A percentile compares a stretch with the other conserved stretches of the same genome.
Conservation (phyloP, 2,329 filamentous ascomycete species). For the Torrubiellomyces zombiae region DNA sequence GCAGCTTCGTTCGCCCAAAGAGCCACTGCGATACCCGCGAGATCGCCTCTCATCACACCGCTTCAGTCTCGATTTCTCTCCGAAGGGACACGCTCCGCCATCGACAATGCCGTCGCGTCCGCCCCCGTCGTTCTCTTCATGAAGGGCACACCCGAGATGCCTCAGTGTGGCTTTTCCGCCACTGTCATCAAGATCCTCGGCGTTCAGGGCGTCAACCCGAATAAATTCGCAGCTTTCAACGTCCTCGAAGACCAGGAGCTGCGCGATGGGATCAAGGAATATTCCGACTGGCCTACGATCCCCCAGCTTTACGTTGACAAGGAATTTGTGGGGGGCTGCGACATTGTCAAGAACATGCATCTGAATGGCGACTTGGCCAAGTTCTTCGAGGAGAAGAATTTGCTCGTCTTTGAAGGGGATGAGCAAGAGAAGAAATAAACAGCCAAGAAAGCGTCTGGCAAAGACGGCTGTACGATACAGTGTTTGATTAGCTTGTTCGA, state of each 20-base stretch:
- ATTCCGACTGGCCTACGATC: conserved; percentile 97
- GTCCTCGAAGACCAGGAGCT: conserved; percentile 84
- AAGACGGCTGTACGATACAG: too few relatives aligned
- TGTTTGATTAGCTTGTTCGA: too few relatives aligned
- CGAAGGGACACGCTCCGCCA: conserved; percentile 60
- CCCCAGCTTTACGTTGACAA: conserved; percentile 90
- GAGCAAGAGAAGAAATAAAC: conserved; percentile 16
- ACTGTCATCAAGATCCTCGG: conserved; percentile 91
- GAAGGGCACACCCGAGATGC: conserved; percentile 94
- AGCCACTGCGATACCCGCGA: conserved; percentile 6
- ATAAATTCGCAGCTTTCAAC: conserved; percentile 96
- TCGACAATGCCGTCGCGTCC: conserved; percentile 75
- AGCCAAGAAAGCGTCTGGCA: too few relatives aligned
- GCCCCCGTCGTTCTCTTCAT: conserved; percentile 95
- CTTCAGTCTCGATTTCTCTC: conserved; percentile 56
- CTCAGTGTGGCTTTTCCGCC: conserved; percentile 92
- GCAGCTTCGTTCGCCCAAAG: conserved; percentile 10
- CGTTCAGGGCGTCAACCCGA: conserved; percentile 83
- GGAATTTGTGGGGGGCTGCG: conserved; percentile 94
- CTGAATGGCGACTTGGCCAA: conserved; percentile 87
- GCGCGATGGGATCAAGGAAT: conserved; percentile 90
- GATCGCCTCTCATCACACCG: conserved; percentile 12
- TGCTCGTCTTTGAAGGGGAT: conserved; percentile 44
- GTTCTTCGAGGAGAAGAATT: conserved; percentile 78
- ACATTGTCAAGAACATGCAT: conserved; percentile 94